A percentile compares a stretch with the other conserved stretches of the same genome.
phyloP scores from a whole-genome alignment of 139 green algal genomes.

The Deuterostichococcus epilithicus region DNA sequence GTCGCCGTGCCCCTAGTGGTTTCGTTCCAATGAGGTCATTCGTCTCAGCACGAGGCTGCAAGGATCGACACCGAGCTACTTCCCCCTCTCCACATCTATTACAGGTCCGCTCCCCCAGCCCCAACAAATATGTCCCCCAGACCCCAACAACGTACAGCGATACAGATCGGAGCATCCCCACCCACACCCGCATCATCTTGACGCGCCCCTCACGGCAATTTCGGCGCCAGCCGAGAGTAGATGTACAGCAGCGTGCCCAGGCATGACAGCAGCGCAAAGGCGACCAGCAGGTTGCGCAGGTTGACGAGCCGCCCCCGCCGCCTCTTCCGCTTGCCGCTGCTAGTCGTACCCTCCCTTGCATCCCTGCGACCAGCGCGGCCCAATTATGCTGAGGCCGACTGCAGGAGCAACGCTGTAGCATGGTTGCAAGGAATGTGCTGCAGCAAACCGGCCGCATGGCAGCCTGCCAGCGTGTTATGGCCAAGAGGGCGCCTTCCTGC shows the following conservation, averaged over 20 bases:
- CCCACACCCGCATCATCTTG: too few species aligned
- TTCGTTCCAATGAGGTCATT: too few species aligned
- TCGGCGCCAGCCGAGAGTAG: slow-evolving; percentile 29
- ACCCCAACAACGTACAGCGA: too few species aligned
- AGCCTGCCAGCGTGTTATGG: not conserved
- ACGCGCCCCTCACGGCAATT: slow-evolving; percentile 10
- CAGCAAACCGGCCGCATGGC: too few species aligned
- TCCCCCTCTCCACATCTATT: too few species aligned
- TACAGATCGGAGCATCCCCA: too few species aligned
- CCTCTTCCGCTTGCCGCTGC: slow-evolving; percentile 15
- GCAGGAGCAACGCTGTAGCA: slow-evolving; percentile 4
- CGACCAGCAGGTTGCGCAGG: slow-evolving; percentile 32
- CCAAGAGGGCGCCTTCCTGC: not conserved
- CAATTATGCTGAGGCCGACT: slow-evolving; percentile 3
- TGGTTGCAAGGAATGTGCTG: too few species aligned
- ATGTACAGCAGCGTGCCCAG: slow-evolving; percentile 41
- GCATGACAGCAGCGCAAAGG: slow-evolving; percentile 45
- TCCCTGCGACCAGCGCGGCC: slow-evolving; percentile 4
- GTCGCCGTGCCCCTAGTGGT: too few species aligned
- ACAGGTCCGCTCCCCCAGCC: too few species aligned
- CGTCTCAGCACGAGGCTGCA: too few species aligned
- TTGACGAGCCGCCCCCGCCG: slow-evolving; percentile 19
- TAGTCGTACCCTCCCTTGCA: not conserved
- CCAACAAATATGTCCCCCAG: too few species aligned
- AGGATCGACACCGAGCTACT: too few species aligned